Conservation (phyloP, 2,329 filamentous ascomycete species). For the Alternaria postmessia region DNA sequence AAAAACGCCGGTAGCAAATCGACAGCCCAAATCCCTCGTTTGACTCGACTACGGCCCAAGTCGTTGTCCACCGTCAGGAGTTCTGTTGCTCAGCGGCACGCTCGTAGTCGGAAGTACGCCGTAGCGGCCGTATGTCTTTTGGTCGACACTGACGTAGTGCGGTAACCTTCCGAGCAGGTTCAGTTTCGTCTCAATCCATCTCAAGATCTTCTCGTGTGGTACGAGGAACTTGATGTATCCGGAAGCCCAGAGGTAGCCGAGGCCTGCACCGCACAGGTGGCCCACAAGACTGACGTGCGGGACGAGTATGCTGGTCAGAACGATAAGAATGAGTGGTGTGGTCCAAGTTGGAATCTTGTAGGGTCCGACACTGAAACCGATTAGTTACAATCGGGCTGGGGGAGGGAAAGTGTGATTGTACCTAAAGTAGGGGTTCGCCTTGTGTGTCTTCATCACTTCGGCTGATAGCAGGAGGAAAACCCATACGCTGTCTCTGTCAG, state of each 20-base stretch:
- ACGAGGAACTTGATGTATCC: constrained; percentile 90
- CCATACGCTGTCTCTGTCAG: constrained; percentile 73
- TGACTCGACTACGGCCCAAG: constrained; percentile 32
- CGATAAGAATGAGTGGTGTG: constrained; percentile 78
- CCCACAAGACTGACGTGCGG: constrained; percentile 85
- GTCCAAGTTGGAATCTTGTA: constrained; percentile 90
- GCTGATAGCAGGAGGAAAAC: constrained; percentile 86
- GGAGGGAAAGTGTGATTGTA: constrained; percentile 52
- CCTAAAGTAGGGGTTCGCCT: constrained; percentile 79
- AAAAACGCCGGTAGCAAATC: background rate
- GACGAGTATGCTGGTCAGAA: constrained; percentile 78
- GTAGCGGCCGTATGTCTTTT: constrained; percentile 94
- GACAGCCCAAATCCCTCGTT: background rate
- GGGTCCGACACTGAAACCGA: constrained; percentile 58
- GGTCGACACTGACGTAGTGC: constrained; percentile 92
- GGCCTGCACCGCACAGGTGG: constrained; percentile 80
- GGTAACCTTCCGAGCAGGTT: constrained; percentile 85
- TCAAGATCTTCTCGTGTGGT: constrained; percentile 84
- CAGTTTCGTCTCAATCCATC: constrained; percentile 88
- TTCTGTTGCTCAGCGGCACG: constrained; percentile 32
- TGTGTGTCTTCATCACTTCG: constrained; percentile 86
- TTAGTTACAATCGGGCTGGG: constrained; percentile 11
- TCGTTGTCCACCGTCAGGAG: constrained; percentile 42
- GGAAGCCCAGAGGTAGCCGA: constrained; percentile 88
- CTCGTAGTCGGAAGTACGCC: constrained; percentile 74